phyloP scores from a whole-genome alignment of 2,329 filamentous ascomycete genomes.

The Cladosporium velox region DNA sequence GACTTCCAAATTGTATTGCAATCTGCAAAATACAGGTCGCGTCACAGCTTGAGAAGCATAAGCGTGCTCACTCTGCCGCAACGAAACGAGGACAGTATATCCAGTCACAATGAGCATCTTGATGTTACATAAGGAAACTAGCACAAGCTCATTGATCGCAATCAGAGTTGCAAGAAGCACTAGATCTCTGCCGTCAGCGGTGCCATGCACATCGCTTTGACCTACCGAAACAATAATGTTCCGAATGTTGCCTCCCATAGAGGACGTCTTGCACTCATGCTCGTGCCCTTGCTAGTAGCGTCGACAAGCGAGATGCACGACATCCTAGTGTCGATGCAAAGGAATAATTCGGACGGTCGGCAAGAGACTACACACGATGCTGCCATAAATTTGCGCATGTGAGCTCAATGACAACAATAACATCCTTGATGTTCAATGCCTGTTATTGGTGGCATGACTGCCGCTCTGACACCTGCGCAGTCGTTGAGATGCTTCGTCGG shows the following conservation, averaged over 20 bases:
- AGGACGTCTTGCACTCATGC: not conserved
- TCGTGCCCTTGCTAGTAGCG: not conserved
- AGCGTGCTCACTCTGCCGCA: not conserved
- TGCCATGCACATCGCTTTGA: not conserved
- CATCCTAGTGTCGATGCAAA: not conserved
- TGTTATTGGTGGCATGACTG: not conserved
- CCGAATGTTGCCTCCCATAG: not conserved
- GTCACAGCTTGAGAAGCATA: not conserved
- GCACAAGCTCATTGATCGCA: not conserved
- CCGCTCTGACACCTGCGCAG: not conserved
- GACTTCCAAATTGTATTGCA: not conserved
- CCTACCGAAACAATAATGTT: not conserved
- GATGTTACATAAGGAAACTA: not conserved
- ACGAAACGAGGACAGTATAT: not conserved
- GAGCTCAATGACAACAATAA: not conserved
- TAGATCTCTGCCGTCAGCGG: not conserved
- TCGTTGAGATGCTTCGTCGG: not conserved
- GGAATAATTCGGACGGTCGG: slow-evolving; percentile 1
- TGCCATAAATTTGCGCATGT: not conserved
- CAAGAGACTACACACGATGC: not conserved
- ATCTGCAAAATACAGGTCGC: not conserved
- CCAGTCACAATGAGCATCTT: not conserved
- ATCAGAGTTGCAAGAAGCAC: not conserved
- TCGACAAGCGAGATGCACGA: slow-evolving; percentile 5
- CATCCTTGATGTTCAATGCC: not conserved